Percentiles rank a stretch among this genome's conserved stretches.
These are phyloP conservation scores for Xylariaceae sp. DNA, from an alignment of 2,329 filamentous ascomycete species.

Conservation along the genomic window DNA sequence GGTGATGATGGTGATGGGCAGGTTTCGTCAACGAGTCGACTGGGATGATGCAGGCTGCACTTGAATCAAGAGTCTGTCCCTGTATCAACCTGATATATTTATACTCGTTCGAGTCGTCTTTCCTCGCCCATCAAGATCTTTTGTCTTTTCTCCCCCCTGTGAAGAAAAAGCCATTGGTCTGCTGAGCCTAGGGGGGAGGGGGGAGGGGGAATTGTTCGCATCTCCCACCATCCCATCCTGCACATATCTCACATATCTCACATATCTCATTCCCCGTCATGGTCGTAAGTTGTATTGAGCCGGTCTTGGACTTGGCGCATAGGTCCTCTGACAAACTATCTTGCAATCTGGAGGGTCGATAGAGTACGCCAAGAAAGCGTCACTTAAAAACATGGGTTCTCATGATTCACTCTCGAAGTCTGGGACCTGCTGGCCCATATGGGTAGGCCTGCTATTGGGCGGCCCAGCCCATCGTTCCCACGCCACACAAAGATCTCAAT, in stretches of 20 bases:
- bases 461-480: slow-evolving; percentile 4
- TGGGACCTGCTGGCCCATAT: not conserved
- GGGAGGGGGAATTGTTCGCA: not conserved
- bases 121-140: too few species aligned
- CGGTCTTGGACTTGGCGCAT: slow-evolving; percentile 18
- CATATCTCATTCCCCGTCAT: slow-evolving; percentile 5
- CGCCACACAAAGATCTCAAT: slow-evolving; percentile 2
- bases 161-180: not conserved
- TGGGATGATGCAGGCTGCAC: not conserved
- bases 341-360: slow-evolving; percentile 5
- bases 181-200: slow-evolving; percentile 1
- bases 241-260: slow-evolving; percentile 1
- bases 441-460: slow-evolving; percentile 1
- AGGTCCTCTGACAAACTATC: slow-evolving; percentile 8
- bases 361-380: slow-evolving; percentile 14
- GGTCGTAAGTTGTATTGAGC: slow-evolving; percentile 13
- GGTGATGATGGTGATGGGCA: not conserved
- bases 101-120: slow-evolving; percentile 4
- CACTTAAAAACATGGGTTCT: slow-evolving; percentile 1
- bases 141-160: not conserved
- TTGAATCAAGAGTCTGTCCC: not conserved
- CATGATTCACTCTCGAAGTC: slow-evolving; percentile 3
- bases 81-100: slow-evolving; percentile 10
- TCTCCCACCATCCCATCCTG: not conserved
- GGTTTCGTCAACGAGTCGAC: not conserved